Evolutionary conservation across 345 rosid species (phyloP), one percentile per base, ranked within the genome.

Genomic region (Arabidopsis suecica): DNA sequence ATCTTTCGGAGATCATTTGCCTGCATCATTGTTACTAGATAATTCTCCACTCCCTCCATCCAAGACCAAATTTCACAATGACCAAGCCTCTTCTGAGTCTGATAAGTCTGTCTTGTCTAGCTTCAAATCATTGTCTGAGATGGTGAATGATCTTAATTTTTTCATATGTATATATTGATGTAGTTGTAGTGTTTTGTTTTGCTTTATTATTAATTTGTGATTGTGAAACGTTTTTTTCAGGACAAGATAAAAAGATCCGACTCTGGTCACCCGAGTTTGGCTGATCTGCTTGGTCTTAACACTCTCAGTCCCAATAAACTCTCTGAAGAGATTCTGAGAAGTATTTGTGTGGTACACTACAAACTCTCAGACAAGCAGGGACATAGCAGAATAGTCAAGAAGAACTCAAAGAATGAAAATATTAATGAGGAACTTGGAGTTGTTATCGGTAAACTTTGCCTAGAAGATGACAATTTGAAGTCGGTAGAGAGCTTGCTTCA

Each of bases 341-440:
- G 88, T 84, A 89, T 89, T 65, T 85, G 90, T 71, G 82, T 88
- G 61, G 86, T 88, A 77, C 76, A 86, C 75, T 82, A 83, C 86
- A 84, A 86, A 72, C 85, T 91, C 57, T 79, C 85, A 37, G 64
- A 76, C 51, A 82, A 83, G 25, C 25, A 23, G 16, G 67, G 68
- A 14, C 74, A 78, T 22, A 61, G 63, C 18, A 61, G 40, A 60
- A 54, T 80, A 73, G 25, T 74, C 68, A 69, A 81, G 75, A 76
- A 49, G 75, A 76, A 49, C 51, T 25, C 91, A 47, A 81, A 79
- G 16, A 73, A 71, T 72, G 81, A 69, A 23, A 23, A 23, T 23
- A 23, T 23, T 23, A 23, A 23, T 23, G 25, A 23, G 2, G 74
- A 76, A 25, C 57, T 70, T 20, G 82, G 79, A 66, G 79, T 77